Evolutionary conservation across 1,139 yeast species (phyloP).

Genomic region (Geotrichum cucujoidarum): DNA sequence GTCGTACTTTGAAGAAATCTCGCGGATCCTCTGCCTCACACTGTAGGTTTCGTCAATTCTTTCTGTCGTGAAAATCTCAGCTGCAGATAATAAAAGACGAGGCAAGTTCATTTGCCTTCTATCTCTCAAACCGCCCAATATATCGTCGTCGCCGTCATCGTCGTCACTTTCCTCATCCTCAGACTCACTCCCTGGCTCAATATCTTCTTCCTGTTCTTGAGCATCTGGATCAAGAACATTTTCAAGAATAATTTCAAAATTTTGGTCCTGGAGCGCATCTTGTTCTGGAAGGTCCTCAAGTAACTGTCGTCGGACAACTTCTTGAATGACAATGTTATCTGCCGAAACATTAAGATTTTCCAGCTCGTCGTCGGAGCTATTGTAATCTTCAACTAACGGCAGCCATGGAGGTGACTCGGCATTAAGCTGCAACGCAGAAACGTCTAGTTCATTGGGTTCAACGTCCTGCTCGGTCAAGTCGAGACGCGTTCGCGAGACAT

Average conservation of each 20-base stretch:
- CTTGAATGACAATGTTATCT: background rate
- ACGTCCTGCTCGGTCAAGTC: no score
- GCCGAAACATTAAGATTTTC: background rate
- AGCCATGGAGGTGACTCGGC: background rate
- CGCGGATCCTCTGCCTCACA: background rate
- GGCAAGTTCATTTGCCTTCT: background rate
- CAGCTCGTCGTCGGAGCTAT: background rate
- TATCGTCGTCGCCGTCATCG: background rate
- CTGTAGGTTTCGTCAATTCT: background rate
- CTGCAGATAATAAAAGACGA: background rate
- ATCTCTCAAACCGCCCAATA: no score
- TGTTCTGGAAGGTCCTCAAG: background rate
- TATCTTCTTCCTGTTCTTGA: background rate
- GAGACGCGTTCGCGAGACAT: no score
- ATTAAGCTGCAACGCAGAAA: background rate
- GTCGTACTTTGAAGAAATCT: constrained; percentile 2
- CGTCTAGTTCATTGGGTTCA: no score
- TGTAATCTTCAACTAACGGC: background rate
- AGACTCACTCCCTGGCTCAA: background rate
- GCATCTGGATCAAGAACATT: background rate
- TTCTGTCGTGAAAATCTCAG: constrained; percentile 3
- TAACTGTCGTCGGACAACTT: background rate
- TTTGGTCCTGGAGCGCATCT: constrained; percentile 1
- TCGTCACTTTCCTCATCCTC: background rate
- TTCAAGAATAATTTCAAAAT: background rate